Conservation (phyloP, 495 filamentous ascomycete genomes). For the Annulohypoxylon maeteangense region DNA sequence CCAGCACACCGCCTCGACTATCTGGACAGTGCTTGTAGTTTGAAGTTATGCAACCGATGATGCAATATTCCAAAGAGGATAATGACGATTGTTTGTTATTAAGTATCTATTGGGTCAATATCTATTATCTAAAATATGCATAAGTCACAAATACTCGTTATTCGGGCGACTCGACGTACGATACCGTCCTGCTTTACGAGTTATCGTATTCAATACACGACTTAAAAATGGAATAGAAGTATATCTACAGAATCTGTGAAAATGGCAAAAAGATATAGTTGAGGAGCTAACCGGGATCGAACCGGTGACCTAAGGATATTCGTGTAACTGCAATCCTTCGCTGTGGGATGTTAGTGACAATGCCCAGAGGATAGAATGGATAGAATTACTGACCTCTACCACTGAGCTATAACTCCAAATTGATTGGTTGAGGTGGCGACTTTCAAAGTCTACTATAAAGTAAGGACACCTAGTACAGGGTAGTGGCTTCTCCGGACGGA, state of each 20-base stretch:
- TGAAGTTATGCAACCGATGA: too few species aligned
- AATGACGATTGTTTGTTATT: too few species aligned
- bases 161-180: too few species aligned
- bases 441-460: neutral
- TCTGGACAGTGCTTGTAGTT: too few species aligned
- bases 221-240: neutral
- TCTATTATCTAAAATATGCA: too few species aligned
- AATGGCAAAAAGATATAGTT: neutral
- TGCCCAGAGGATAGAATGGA: neutral
- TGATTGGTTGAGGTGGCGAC: neutral
- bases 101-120: too few species aligned
- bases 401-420: slow-evolving; percentile 8
- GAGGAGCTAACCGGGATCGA: neutral
- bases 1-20: neutral
- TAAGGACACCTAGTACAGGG: neutral
- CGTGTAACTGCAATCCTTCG: slow-evolving; percentile 8
- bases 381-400: neutral
- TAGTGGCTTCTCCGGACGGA: neutral
- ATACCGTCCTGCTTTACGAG: too few species aligned
- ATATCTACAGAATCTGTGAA: neutral
- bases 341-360: neutral
- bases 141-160: too few species aligned
- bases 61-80: too few species aligned
- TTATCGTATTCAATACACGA: too few species aligned
- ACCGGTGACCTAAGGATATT: slow-evolving; percentile 8